Base-by-base conservation (phyloP, 1,284 basidiomycete species). In the Meira nashicola region DNA sequence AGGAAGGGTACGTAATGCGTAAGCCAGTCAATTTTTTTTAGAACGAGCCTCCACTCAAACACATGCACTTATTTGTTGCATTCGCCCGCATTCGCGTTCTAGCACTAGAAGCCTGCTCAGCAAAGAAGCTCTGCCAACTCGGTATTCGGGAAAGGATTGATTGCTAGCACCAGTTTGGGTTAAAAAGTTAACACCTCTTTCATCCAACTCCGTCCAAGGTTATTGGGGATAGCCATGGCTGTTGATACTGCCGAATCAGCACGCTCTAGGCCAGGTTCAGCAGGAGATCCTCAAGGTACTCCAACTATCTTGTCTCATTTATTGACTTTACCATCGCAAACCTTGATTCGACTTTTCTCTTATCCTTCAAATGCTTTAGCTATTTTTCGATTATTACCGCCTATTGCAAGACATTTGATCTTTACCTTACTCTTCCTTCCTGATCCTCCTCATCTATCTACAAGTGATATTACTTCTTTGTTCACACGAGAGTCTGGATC, bases 301-400 rank as follows among this genome's bases (percentile, higher is more conserved):
- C 50, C 50, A 15, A 38, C 50, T 2, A 53, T 53, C 28, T 33
- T 53, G 50, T 39, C 50, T 7, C 50, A 53, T 38, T 33, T 53
- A 5, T 15, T 53, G 38, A 53, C 50, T 3, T 23, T 53, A 23
- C 50, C 37, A 15, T 19, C 17, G 8, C 50, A 41, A 19, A 41
- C 50, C 14, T 25, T 39, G 11, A 14, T 39, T 2, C 38, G 39
- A 41, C 83, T 97, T 51, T 98, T 95, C 78, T 85, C 87, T 71
- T 86, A 86, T 17, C 92, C 94, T 19, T 93, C 92, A 1, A 89
- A 90, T 78, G 95, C 92, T 80, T 85, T 98, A 38, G 90, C 92
- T 46, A 87, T 98, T 78, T 92, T 96, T 78, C 86, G 92, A 53
- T 83, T 97, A 19, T 81, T 98, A 21, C 88, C 87, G 2, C 87